These are phyloP conservation scores for Cyathus striatus DNA, from an alignment of 768 basidiomycete genomes.

Conservation along the genomic window DNA sequence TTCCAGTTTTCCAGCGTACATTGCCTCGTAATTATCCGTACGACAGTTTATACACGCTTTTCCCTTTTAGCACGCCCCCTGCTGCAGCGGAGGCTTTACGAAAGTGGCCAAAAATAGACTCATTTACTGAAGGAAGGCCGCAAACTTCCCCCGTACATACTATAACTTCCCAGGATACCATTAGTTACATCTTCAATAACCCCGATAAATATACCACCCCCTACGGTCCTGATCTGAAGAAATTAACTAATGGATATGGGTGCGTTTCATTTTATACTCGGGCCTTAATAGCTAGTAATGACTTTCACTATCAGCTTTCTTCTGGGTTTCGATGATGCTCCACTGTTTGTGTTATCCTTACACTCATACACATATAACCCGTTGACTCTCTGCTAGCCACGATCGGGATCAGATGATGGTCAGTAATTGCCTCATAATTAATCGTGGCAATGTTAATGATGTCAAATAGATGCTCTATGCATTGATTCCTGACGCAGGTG, in stretches of 20 bases:
- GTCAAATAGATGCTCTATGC: constrained; percentile 12
- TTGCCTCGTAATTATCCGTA: constrained; percentile 14
- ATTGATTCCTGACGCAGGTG: constrained; percentile 10
- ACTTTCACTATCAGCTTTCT: constrained; percentile 7
- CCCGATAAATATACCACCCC: constrained; percentile 8
- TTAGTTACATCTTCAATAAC: constrained; percentile 14
- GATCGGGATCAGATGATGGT: constrained; percentile 17
- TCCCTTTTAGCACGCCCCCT: constrained; percentile 12
- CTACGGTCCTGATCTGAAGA: constrained; percentile 8
- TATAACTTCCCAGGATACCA: constrained; percentile 8
- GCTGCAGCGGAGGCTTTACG: not conserved
- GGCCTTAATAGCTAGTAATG: not conserved
- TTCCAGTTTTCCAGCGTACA: constrained; percentile 16
- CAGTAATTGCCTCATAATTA: not conserved
- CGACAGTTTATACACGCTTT: constrained; percentile 17
- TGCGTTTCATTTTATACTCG: constrained; percentile 1
- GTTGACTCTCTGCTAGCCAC: constrained; percentile 7
- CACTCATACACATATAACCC: not conserved
- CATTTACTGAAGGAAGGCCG: constrained; percentile 8
- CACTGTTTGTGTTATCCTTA: constrained; percentile 5
- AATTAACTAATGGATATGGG: constrained; percentile 15
- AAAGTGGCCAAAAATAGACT: not conserved
- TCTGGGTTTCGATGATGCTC: constrained; percentile 12
- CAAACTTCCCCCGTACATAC: constrained; percentile 4
- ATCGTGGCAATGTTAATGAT: not conserved